Evolutionary conservation across 2,329 filamentous ascomycete genomes (phyloP).

Genomic region (Arthrobotrys conoides): DNA sequence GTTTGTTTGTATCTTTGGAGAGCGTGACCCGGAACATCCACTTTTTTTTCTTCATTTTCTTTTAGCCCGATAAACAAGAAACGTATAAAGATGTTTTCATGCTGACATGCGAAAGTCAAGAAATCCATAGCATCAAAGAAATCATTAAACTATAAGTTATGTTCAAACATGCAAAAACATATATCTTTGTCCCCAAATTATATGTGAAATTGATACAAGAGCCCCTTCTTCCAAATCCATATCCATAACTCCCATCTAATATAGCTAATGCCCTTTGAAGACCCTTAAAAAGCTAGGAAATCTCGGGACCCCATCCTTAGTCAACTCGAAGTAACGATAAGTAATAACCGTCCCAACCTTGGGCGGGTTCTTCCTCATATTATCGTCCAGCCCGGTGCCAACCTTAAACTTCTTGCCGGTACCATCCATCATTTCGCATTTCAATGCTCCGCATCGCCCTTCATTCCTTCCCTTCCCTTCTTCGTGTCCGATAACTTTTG

Average conservation of each 20-base stretch:
- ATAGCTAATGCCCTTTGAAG: constrained; percentile 63
- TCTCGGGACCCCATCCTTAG: constrained; percentile 62
- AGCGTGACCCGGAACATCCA: constrained; percentile 2
- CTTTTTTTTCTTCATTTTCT: constrained; percentile 7
- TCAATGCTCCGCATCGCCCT: constrained; percentile 62
- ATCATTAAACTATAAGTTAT: neutral
- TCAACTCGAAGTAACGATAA: constrained; percentile 64
- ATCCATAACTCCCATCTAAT: constrained; percentile 50
- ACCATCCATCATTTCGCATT: constrained; percentile 64
- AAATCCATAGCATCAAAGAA: constrained; percentile 16
- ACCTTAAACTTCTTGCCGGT: constrained; percentile 64
- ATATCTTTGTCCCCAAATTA: no score
- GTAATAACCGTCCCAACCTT: constrained; percentile 63
- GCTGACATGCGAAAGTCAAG: neutral
- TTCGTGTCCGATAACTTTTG: constrained; percentile 64
- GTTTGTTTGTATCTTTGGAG: constrained; percentile 5
- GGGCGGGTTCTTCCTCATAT: constrained; percentile 63
- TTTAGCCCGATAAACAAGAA: constrained; percentile 5
- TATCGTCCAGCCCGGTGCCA: constrained; percentile 63
- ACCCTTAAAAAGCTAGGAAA: constrained; percentile 64
- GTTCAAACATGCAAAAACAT: constrained; percentile 11
- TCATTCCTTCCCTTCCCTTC: constrained; percentile 63
- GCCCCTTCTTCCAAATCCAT: neutral
- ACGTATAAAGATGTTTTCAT: neutral
- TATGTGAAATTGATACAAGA: neutral